Conservation (phyloP, 306 rosid species). For the Vachellia collinsii region DNA sequence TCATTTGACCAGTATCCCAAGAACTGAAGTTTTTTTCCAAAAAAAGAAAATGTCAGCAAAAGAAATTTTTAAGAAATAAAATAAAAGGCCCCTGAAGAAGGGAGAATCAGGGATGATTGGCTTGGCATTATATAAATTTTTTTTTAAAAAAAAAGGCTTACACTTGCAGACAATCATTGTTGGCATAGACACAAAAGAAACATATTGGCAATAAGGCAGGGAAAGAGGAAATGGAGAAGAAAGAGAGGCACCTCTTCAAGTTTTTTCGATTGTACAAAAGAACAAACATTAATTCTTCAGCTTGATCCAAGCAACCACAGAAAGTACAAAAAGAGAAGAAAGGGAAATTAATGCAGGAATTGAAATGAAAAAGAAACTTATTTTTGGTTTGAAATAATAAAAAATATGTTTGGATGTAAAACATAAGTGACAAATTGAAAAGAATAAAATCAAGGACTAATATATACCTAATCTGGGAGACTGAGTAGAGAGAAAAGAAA, state of each 20-base stretch:
- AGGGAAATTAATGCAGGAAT: neutral
- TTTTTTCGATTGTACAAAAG: neutral
- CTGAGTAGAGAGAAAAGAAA: neutral
- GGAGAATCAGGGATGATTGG: neutral
- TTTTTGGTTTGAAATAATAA: neutral
- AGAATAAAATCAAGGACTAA: neutral
- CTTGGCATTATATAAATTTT: neutral
- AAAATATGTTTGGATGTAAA: constrained; percentile 1
- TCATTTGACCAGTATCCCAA: neutral
- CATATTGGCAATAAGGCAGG: neutral
- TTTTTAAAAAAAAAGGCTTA: neutral
- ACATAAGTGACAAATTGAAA: constrained; percentile 7
- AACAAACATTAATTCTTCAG: neutral
- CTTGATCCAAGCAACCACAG: neutral
- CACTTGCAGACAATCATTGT: neutral
- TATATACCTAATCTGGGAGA: constrained; percentile 1
- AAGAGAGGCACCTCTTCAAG: neutral
- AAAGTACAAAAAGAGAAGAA: neutral
- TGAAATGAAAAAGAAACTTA: neutral
- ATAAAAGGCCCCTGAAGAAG: neutral
- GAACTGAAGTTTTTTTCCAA: neutral
- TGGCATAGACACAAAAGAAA: neutral
- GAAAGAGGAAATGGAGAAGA: neutral
- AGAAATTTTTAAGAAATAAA: neutral
- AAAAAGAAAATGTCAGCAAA: no score